These are phyloP conservation scores for Crepidotus variabilis DNA, from an alignment of 768 basidiomycete species.

Conservation along the genomic window DNA sequence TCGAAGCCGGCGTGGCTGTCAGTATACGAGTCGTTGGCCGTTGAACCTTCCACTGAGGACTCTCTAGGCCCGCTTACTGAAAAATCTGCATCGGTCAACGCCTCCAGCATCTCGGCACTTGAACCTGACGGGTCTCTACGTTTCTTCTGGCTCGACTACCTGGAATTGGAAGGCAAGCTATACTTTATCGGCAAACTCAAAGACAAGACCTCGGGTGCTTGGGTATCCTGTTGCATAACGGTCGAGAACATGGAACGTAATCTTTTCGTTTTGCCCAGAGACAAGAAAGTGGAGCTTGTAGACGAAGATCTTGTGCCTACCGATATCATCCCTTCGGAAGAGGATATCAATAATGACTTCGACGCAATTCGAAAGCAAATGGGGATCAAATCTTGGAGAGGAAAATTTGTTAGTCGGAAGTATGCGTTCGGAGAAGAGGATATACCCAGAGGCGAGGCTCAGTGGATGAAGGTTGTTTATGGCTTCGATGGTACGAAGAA, in stretches of 20 bases:
- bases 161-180: constrained; percentile 80
- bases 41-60: constrained; percentile 47
- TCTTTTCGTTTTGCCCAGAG: constrained; percentile 82
- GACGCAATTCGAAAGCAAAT: constrained; percentile 70
- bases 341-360: constrained; percentile 82
- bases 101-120: constrained; percentile 51
- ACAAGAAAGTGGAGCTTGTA: constrained; percentile 52
- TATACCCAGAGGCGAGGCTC: constrained; percentile 71
- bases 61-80: constrained; percentile 46
- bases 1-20: constrained; percentile 64
- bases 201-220: constrained; percentile 64
- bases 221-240: constrained; percentile 84
- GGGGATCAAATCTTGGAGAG: constrained; percentile 73
- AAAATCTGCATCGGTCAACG: constrained; percentile 29
- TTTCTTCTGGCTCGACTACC: constrained; percentile 97
- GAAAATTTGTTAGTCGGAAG: constrained; percentile 82
- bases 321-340: constrained; percentile 64
- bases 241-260: constrained; percentile 87
- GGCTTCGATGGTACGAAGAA: constrained; percentile 65
- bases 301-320: constrained; percentile 68
- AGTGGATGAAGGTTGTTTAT: constrained; percentile 95
- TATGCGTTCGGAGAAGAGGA: constrained; percentile 90
- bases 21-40: constrained; percentile 67
- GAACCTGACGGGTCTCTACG: constrained; percentile 82
- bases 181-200: constrained; percentile 91